Percentiles rank a stretch among this genome's conserved stretches.
phyloP scores from a whole-genome alignment of 2,329 filamentous ascomycete genomes.

The Tolypocladium endophyticum region DNA sequence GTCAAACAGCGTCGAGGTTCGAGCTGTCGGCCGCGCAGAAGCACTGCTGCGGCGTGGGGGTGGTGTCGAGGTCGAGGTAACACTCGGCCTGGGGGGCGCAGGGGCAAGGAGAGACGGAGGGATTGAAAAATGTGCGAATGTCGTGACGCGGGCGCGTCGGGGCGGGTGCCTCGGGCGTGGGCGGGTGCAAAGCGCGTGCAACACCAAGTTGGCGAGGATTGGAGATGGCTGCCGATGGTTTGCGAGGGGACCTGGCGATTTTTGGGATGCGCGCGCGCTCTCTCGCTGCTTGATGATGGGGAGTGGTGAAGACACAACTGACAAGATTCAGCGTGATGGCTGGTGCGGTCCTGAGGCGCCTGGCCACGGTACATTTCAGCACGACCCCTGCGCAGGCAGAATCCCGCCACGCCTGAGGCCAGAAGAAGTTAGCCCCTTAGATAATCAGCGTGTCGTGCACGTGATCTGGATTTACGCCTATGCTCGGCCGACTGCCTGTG shows the following conservation, averaged over 20 bases:
- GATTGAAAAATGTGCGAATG: constrained; percentile 32
- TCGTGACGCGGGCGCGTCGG: constrained; percentile 28
- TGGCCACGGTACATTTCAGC: constrained; percentile 32
- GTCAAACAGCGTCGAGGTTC: constrained; percentile 8
- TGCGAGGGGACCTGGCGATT: constrained; percentile 49
- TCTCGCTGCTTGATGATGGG: constrained; percentile 38
- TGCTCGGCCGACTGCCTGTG: neutral
- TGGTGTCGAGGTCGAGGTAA: constrained; percentile 5
- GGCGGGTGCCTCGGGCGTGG: constrained; percentile 27
- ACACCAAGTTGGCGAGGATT: constrained; percentile 40
- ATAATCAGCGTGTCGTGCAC: neutral
- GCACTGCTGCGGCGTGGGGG: constrained; percentile 8
- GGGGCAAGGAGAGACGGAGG: constrained; percentile 6
- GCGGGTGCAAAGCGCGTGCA: constrained; percentile 44
- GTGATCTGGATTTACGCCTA: neutral
- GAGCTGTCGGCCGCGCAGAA: constrained; percentile 5
- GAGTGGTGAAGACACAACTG: constrained; percentile 42
- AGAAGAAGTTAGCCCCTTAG: constrained; percentile 9
- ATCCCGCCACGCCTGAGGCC: constrained; percentile 14
- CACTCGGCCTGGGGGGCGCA: constrained; percentile 1
- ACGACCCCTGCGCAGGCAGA: constrained; percentile 22
- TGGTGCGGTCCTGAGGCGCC: constrained; percentile 28
- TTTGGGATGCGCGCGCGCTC: constrained; percentile 46
- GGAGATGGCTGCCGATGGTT: constrained; percentile 49
- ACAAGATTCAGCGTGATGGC: constrained; percentile 39